Base-by-base conservation (phyloP, 1,139 yeast species). In the Sugiyamaella novakii region DNA sequence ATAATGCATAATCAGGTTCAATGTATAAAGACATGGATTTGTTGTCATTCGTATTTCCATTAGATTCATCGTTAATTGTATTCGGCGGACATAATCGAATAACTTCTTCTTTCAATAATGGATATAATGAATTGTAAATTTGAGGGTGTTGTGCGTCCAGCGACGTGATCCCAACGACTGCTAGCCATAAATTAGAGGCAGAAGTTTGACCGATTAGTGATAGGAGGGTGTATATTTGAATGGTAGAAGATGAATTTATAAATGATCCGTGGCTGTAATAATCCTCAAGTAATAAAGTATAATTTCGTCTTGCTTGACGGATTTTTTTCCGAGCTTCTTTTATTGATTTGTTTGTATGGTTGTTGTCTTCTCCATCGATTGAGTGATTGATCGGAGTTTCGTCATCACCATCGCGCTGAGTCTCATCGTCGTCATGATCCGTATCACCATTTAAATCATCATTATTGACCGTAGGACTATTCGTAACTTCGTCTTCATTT, bases 101-200 rank as follows among this genome's bases (percentile, higher is more conserved):
- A 12, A 89, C 96, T 67, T 94, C 99, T 53, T 88, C 95, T 56
- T 80, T 81, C 54, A 87, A 71, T 5, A 89, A 72, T 1, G 95
- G 95, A 54, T 81, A 83, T 48, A 88, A 69, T 43, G 79, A 73
- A 50, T 83, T 80, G 66, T 89, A 91, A 0, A 89, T 82, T 51
- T 83, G 85, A 2, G 96, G 92, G 59, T 83, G 82, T 54, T 80
- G 80, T 21, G 77, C 75, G 57, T 87, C 94, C 33, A 89, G 69
- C 0, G 97, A 84, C 0, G 95, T 83, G 1, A 95, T 82, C 0
- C 98, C 98, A 7, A 92, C 79, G 2, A 92, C 84, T 0, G 96
- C 79, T 5, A 89, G 73, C 99, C 99, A 94, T 44, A 94, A 70
- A 53, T 74, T 76, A 25, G 83, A 85, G 19, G 83, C 71, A 53